Conservation (phyloP, 257 asterid genomes). For the Scutellaria galericulata region DNA sequence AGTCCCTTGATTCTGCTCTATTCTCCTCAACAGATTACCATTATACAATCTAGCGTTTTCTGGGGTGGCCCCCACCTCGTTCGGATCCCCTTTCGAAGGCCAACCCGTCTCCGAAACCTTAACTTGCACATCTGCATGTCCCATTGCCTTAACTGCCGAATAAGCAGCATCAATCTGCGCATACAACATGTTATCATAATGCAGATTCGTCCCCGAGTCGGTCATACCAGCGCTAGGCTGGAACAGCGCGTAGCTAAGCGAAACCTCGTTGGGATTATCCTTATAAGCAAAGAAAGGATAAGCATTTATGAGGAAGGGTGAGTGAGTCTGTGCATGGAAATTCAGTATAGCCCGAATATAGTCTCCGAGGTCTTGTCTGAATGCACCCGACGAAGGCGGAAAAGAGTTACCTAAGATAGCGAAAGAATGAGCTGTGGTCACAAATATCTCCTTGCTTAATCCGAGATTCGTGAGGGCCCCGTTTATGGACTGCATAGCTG, state of each 20-base stretch:
- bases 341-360: constrained; percentile 59
- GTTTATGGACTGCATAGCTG: constrained; percentile 76
- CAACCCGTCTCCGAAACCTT: constrained; percentile 95
- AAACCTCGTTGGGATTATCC: constrained; percentile 58
- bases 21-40: constrained; percentile 64
- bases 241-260: constrained; percentile 77
- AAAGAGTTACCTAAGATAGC: constrained; percentile 66
- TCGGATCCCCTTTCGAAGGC: constrained; percentile 86
- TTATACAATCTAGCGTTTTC: constrained; percentile 82
- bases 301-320: constrained; percentile 85
- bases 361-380: constrained; percentile 61
- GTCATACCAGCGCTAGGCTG: constrained; percentile 63
- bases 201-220: constrained; percentile 65
- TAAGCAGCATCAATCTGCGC: constrained; percentile 95
- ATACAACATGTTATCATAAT: constrained; percentile 89
- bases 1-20: constrained; percentile 71
- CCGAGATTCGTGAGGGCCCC: constrained; percentile 67
- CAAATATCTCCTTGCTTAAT: constrained; percentile 56
- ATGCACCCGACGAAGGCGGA: constrained; percentile 88
- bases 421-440: constrained; percentile 80
- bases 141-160: constrained; percentile 78
- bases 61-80: constrained; percentile 84
- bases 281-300: constrained; percentile 93
- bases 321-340: constrained; percentile 66
- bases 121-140: constrained; percentile 60